phyloP scores from a whole-genome alignment of 495 filamentous ascomycete genomes.

The Penicillium simplicissimum region DNA sequence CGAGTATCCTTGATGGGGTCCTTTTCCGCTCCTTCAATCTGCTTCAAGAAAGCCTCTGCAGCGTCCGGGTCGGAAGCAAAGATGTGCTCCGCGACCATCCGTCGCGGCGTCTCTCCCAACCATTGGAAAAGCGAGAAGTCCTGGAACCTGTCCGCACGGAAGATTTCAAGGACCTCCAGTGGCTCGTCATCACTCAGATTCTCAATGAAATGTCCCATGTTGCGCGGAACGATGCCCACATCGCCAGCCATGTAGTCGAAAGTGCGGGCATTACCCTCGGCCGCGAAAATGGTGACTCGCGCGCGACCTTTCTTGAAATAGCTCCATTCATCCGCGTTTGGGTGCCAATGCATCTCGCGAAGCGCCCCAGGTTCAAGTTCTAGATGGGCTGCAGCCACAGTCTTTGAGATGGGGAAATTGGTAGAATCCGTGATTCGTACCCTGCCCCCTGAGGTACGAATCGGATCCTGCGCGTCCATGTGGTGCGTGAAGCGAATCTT shows the following conservation, averaged over 20 bases:
- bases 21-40: conserved; percentile 52
- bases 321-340: conserved; percentile 73
- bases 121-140: conserved; percentile 70
- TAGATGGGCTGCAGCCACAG: conserved; percentile 62
- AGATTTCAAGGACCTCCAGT: conserved; percentile 61
- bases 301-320: conserved; percentile 71
- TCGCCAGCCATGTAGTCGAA: conserved; percentile 61
- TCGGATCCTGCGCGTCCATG: conserved; percentile 59
- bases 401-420: conserved; percentile 66
- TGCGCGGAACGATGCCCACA: conserved; percentile 60
- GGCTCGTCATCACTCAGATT: conserved; percentile 59
- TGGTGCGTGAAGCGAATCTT: conserved; percentile 61
- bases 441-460: conserved; percentile 53
- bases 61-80: conserved; percentile 55
- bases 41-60: conserved; percentile 55
- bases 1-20: conserved; percentile 25
- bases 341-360: conserved; percentile 78
- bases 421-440: conserved; percentile 65
- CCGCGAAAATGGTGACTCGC: conserved; percentile 65
- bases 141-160: conserved; percentile 56
- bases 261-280: conserved; percentile 58
- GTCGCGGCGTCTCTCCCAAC: conserved; percentile 64
- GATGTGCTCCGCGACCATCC: conserved; percentile 61
- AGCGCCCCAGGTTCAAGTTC: conserved; percentile 57
- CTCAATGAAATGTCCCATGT: conserved; percentile 64